Evolutionary conservation across 352 stramenopile species (phyloP), one percentile per base, ranked within the genome.

Genomic region (Pythium folliculosum): DNA sequence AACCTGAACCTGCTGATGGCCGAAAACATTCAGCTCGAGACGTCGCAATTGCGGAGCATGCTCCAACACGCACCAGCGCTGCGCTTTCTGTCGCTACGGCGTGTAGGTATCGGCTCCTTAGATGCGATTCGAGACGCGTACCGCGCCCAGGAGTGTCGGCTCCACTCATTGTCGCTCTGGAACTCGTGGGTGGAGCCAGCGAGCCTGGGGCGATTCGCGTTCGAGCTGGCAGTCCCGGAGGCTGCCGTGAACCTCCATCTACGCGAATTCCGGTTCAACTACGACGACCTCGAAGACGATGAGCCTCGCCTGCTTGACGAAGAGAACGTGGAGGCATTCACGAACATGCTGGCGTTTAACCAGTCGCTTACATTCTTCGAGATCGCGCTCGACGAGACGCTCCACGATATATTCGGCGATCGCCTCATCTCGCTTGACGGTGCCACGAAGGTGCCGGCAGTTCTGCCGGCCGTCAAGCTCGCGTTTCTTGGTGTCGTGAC

Each of bases 261-360:
- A 6, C 22, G n/a, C 6, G 60, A 66, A 17, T 66, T 66, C 5
- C 60, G 60, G 0, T 66, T 51, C 37, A 66, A 44, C 14, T 66
- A 44, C 19, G 49, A 66, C 9, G 49, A 60, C 10, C 1, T 51
- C 3, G 49, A 66, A 52, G 40, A 47, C 9, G 57, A 48, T 13
- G 5, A 17, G 17, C 3, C 30, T 3, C 27, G 3, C n/a, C 37
- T 38, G 2, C 38, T 51, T 0, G 38, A 66, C 14, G 35, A 51
- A n/a, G 35, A 49, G 5, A 38, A 14, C 16, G 35, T 66, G 12
- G 22, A 17, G 23, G 37, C 48, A 1, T 66, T 66, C 13, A 12
- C 40, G 23, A 21, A 16, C 19, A 52, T 66, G 60, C 50, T 66
- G 1, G 1, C 0, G 27, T 25, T 27, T 10, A 66, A 66, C 25